These are phyloP conservation scores for Penicillium ochrochloron DNA, from an alignment of 495 filamentous ascomycete species.

Conservation along the genomic window DNA sequence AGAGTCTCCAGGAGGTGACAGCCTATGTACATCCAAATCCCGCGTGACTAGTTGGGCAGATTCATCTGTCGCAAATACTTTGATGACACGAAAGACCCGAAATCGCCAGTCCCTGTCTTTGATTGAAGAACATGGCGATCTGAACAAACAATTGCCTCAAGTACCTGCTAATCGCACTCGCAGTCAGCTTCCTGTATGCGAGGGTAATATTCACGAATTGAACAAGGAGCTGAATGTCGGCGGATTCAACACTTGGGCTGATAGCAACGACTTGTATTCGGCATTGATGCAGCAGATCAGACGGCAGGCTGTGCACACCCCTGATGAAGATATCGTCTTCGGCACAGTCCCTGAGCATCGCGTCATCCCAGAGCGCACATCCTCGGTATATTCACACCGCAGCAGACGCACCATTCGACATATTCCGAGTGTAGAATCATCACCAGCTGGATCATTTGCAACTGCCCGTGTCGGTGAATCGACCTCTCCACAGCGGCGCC, in stretches of 20 bases:
- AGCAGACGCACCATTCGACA: slow-evolving; percentile 38
- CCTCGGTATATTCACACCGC: slow-evolving; percentile 33
- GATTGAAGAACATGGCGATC: slow-evolving; percentile 65
- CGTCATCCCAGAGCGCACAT: slow-evolving; percentile 38
- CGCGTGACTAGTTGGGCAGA: slow-evolving; percentile 79
- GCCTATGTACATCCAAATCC: slow-evolving; percentile 60
- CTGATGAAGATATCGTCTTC: slow-evolving; percentile 38
- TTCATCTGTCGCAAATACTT: slow-evolving; percentile 60
- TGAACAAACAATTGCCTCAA: slow-evolving; percentile 41
- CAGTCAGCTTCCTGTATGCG: slow-evolving; percentile 3
- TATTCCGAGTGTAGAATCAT: slow-evolving; percentile 42
- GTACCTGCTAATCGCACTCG: slow-evolving; percentile 13
- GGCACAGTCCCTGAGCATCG: slow-evolving; percentile 41
- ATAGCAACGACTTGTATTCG: slow-evolving; percentile 72
- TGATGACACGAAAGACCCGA: slow-evolving; percentile 38
- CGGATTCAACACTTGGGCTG: slow-evolving; percentile 43
- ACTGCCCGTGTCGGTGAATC: slow-evolving; percentile 32
- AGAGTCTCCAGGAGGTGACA: slow-evolving; percentile 49
- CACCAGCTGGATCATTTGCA: slow-evolving; percentile 37
- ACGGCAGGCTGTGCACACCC: slow-evolving; percentile 29
- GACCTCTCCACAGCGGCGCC: slow-evolving; percentile 28
- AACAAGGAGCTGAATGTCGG: slow-evolving; percentile 18
- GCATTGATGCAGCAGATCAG: slow-evolving; percentile 72
- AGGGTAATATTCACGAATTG: not conserved
- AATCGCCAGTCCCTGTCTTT: slow-evolving; percentile 65